phyloP scores from a whole-genome alignment of 139 green algal species.

The Ulvella scutata region DNA sequence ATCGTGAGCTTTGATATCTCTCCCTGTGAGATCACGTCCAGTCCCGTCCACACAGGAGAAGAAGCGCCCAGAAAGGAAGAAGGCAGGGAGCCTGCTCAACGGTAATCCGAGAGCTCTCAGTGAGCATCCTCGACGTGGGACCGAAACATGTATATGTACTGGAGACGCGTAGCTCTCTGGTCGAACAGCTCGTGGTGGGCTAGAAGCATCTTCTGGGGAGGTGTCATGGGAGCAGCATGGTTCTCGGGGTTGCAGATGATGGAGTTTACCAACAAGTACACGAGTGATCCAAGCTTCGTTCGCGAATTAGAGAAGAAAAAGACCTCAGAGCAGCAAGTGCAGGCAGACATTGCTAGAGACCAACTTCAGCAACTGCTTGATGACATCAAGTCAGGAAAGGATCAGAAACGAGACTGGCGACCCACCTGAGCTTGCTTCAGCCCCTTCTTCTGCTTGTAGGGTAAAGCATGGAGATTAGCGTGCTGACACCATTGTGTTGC shows the following conservation, averaged over 20 bases:
- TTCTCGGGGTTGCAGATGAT: not conserved
- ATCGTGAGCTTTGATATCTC: not conserved
- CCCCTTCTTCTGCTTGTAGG: too few relatives aligned
- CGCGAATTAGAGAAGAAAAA: not conserved
- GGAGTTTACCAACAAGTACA: not conserved
- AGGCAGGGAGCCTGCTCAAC: not conserved
- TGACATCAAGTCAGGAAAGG: not conserved
- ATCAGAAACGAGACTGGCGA: not conserved
- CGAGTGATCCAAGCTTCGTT: not conserved
- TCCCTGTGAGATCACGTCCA: not conserved
- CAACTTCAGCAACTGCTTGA: not conserved
- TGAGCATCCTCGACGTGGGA: too few relatives aligned
- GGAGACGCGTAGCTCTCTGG: not conserved
- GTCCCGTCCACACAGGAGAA: not conserved
- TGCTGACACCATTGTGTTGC: too few relatives aligned
- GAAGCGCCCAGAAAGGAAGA: not conserved
- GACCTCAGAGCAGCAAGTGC: not conserved
- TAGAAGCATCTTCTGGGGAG: not conserved
- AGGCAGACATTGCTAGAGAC: not conserved
- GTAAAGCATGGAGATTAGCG: too few relatives aligned
- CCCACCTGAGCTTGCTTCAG: too few relatives aligned
- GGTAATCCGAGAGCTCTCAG: too few relatives aligned
- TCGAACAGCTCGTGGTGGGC: not conserved
- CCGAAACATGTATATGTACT: too few relatives aligned
- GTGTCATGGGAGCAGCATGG: not conserved